Conservation (phyloP, 2,329 filamentous ascomycete genomes). For the Emmonsia crescens region DNA sequence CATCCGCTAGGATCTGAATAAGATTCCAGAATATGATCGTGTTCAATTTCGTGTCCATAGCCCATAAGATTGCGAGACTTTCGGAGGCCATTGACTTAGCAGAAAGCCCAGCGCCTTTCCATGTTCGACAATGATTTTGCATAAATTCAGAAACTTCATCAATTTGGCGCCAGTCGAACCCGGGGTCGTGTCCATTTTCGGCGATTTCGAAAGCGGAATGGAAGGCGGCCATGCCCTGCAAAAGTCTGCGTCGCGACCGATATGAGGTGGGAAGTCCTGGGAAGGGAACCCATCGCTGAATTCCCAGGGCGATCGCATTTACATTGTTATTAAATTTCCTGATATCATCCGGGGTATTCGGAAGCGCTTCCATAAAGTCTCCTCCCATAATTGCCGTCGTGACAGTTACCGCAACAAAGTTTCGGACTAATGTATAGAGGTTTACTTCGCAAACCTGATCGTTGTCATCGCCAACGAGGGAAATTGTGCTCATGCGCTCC, state of each 20-base stretch:
- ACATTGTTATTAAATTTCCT: constrained; percentile 46
- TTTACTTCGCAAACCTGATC: constrained; percentile 41
- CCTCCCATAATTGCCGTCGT: constrained; percentile 42
- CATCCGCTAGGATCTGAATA: constrained; percentile 35
- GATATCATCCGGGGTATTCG: constrained; percentile 44
- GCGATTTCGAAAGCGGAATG: constrained; percentile 34
- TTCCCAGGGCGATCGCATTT: constrained; percentile 42
- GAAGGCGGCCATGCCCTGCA: constrained; percentile 31
- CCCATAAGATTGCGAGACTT: constrained; percentile 46
- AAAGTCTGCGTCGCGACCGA: constrained; percentile 34
- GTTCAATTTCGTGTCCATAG: constrained; percentile 43
- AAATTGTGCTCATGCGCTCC: constrained; percentile 45
- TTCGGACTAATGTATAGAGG: constrained; percentile 43
- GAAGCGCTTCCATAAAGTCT: constrained; percentile 42
- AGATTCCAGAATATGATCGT: constrained; percentile 44
- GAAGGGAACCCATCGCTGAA: constrained; percentile 46
- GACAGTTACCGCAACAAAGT: constrained; percentile 44
- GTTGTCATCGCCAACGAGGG: constrained; percentile 26
- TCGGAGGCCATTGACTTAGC: constrained; percentile 28
- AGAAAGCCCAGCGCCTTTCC: constrained; percentile 28
- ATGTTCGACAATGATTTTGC: constrained; percentile 31
- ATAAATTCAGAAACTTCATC: constrained; percentile 40
- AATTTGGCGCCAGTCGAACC: constrained; percentile 37
- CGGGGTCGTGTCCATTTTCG: constrained; percentile 34
- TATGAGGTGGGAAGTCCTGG: constrained; percentile 41